phyloP scores from a whole-genome alignment of 129 eudicot genomes.

The Erigeron canadensis region DNA sequence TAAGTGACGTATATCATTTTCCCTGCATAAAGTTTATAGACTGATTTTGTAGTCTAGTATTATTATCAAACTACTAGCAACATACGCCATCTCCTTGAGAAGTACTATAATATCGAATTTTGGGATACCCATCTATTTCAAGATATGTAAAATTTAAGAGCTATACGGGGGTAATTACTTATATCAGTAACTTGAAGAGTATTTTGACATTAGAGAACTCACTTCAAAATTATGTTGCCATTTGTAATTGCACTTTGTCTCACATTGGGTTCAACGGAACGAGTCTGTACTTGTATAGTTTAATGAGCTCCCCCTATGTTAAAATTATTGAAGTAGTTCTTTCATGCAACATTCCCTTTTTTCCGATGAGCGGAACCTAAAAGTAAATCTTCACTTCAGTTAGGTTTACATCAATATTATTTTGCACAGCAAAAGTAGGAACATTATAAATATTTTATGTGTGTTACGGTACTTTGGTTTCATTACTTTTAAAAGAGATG shows the following conservation, averaged over 20 bases:
- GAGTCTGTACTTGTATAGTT: not conserved
- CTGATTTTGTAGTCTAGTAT: not conserved
- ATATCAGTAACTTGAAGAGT: too few relatives aligned
- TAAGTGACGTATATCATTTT: slow-evolving; percentile 29
- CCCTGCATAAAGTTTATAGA: not conserved
- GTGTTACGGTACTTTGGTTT: not conserved
- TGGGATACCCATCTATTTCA: not conserved
- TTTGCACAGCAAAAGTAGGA: not conserved
- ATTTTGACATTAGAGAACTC: too few relatives aligned
- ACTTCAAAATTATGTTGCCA: too few relatives aligned
- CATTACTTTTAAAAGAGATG: not conserved
- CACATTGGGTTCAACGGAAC: not conserved
- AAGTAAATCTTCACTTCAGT: not conserved
- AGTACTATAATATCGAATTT: not conserved
- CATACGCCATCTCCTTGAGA: not conserved
- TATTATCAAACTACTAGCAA: not conserved
- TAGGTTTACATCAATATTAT: not conserved
- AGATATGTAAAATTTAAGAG: too few relatives aligned
- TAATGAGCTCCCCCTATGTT: not conserved
- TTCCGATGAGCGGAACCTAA: not conserved
- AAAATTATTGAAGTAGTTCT: not conserved
- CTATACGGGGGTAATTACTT: too few relatives aligned
- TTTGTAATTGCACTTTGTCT: not conserved
- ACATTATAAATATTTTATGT: not conserved
- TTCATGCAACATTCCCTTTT: not conserved